Base-by-base conservation (phyloP, 192 early-diverging fungal genomes). In the Dissophora globulifera region DNA sequence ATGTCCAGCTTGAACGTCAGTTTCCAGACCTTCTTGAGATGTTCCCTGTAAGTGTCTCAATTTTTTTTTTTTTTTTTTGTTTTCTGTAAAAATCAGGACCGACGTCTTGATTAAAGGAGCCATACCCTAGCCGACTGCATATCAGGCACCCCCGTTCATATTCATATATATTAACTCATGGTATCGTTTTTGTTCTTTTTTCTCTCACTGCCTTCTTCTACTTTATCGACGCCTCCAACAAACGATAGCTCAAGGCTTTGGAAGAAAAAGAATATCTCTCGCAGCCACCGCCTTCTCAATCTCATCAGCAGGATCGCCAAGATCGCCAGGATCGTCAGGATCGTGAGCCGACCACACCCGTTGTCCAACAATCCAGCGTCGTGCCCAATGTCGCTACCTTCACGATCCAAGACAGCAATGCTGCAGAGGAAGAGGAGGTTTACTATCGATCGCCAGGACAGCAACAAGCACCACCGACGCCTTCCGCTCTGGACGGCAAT, bases 1-100 rank as follows among this genome's bases (percentile, higher is more conserved):
- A 88, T 70, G 84, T 84, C 60, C 92, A 92, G 79, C 76, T 93
- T 47, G 82, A 85, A 20, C 82, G 88, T 40, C 80, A 91, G 42
- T 93, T 80, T 62, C 91, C 88, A 15, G 67, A 63, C 20, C 55
- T 82, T 20, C 42, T 79, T 50, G 86, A 83, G 29, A 72, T 69
- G 58, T 62, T 67, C 29, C 66, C 67, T 16, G 76, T 82, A 67
- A 65, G 72, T 69, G 19, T 8, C 29, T 29, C 5, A n/a, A n/a
- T 31, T 30, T 49, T 7, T 17, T 11, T 17, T 19, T 45, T 45
- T 45, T 45, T n/a, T n/a, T 45, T 45, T 45, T 45, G 43, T n/a
- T 45, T 12, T 17, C 9, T 45, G 43, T 5, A n/a, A n/a, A 17
- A 45, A 45, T n/a, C n/a, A n/a, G n/a, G n/a, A n/a, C n/a, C n/a